Evolutionary conservation across 2,329 filamentous ascomycete species (phyloP).

Genomic region (Phialocephala subalpina): DNA sequence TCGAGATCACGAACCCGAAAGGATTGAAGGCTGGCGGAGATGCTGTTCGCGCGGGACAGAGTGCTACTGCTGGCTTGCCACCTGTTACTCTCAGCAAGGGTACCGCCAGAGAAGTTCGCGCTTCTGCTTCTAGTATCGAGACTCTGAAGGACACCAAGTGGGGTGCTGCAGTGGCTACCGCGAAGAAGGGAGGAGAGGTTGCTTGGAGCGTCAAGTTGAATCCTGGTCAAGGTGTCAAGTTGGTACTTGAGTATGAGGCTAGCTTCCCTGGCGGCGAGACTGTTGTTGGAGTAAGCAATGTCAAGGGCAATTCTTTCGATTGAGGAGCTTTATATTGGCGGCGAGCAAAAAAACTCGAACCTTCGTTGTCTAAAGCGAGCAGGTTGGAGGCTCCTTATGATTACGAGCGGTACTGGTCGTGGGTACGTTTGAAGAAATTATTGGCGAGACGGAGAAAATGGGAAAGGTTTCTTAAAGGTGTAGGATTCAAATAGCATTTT

Average conservation of each 20-base stretch:
- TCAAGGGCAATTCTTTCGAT: background rate
- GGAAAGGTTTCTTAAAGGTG: no score
- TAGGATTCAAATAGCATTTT: no score
- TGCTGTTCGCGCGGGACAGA: slow-evolving; percentile 47
- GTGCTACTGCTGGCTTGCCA: slow-evolving; percentile 13
- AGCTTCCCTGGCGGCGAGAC: slow-evolving; percentile 60
- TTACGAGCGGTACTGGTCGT: no score
- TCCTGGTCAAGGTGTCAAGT: slow-evolving; percentile 62
- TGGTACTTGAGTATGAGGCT: slow-evolving; percentile 69
- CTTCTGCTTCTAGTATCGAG: slow-evolving; percentile 35
- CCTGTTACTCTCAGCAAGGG: slow-evolving; percentile 22
- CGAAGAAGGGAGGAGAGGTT: slow-evolving; percentile 66
- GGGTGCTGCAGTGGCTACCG: slow-evolving; percentile 60
- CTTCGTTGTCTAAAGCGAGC: no score
- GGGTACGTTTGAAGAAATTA: no score
- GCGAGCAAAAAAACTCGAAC: background rate
- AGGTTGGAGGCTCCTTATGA: no score
- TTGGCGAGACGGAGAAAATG: no score
- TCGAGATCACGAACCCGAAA: slow-evolving; percentile 58
- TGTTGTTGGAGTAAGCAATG: slow-evolving; percentile 39
- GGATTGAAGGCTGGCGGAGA: slow-evolving; percentile 53
- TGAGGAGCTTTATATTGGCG: background rate
- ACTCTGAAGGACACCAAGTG: slow-evolving; percentile 50
- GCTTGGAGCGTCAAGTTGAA: slow-evolving; percentile 66
- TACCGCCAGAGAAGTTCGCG: slow-evolving; percentile 30